A percentile compares a stretch with the other conserved stretches of the same genome.
Conservation (phyloP, 208 protist genomes). For the Crithidia bombi region DNA sequence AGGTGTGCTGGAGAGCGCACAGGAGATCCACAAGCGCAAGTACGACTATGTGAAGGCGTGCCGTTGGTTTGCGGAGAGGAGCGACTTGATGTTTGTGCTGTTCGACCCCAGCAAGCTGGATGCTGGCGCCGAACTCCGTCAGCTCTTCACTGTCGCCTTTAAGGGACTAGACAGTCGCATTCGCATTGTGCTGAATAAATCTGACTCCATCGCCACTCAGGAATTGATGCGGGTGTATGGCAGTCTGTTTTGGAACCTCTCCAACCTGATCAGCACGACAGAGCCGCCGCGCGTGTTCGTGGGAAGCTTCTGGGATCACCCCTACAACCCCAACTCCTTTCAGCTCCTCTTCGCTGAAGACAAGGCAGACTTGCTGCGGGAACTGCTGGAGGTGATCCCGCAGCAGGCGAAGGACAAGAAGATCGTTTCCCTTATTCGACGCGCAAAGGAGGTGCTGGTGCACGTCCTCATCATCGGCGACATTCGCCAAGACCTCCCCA, state of each 20-base stretch:
- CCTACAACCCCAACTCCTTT: slow-evolving; percentile 71
- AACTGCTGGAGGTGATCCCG: slow-evolving; percentile 85
- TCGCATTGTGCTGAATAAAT: slow-evolving; percentile 96
- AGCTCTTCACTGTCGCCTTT: slow-evolving; percentile 67
- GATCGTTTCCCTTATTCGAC: slow-evolving; percentile 89
- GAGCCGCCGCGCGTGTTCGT: slow-evolving; percentile 96
- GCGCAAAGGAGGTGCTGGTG: slow-evolving; percentile 86
- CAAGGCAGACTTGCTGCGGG: slow-evolving; percentile 83
- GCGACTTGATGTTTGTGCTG: slow-evolving; percentile 82
- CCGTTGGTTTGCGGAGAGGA: slow-evolving; percentile 80
- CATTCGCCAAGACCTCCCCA: slow-evolving; percentile 71
- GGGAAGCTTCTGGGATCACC: slow-evolving; percentile 95
- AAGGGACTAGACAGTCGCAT: slow-evolving; percentile 92
- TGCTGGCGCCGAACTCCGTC: slow-evolving; percentile 65
- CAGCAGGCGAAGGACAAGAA: slow-evolving; percentile 85
- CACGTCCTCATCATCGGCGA: slow-evolving; percentile 85
- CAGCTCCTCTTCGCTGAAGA: slow-evolving; percentile 76
- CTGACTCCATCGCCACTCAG: slow-evolving; percentile 90
- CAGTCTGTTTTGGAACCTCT: slow-evolving; percentile 96
- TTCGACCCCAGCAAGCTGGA: slow-evolving; percentile 84
- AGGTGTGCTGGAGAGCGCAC: slow-evolving; percentile 72
- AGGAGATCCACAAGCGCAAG: slow-evolving; percentile 54
- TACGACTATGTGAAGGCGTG: slow-evolving; percentile 80
- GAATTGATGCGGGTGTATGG: slow-evolving; percentile 97
- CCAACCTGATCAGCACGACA: slow-evolving; percentile 92